A percentile compares a stretch with the other conserved stretches of the same genome.
These are phyloP conservation scores for Collariella sp. DNA, from an alignment of 495 filamentous ascomycete genomes.

Conservation along the genomic window DNA sequence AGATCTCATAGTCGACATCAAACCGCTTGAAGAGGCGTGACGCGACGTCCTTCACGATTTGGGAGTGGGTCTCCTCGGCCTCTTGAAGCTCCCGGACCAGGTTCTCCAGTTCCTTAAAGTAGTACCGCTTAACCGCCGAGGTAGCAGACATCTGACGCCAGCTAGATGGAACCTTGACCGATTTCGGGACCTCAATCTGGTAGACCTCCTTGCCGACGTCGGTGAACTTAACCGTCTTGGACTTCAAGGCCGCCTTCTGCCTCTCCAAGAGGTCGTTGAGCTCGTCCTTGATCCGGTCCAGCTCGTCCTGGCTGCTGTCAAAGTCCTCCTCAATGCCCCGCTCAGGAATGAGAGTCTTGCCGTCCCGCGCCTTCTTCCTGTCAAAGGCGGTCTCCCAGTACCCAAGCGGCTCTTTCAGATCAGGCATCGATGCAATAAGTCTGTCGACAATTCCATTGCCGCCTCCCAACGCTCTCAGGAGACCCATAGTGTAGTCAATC, in stretches of 20 bases:
- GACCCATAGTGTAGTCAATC: conserved; percentile 81
- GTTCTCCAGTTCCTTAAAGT: conserved; percentile 71
- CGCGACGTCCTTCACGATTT: conserved; percentile 83
- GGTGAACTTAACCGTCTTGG: conserved; percentile 65
- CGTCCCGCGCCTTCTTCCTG: conserved; percentile 65
- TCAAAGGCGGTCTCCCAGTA: conserved; percentile 95
- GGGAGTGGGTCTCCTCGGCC: conserved; percentile 86
- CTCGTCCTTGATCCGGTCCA: conserved; percentile 61
- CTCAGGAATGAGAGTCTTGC: conserved; percentile 67
- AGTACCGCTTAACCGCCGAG: conserved; percentile 84
- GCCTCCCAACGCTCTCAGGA: conserved; percentile 58
- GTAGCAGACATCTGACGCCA: conserved; percentile 98
- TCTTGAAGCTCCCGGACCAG: conserved; percentile 84
- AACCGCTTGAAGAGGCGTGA: conserved; percentile 79
- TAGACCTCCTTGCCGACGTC: conserved; percentile 97
- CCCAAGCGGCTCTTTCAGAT: conserved; percentile 60
- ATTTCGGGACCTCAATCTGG: conserved; percentile 83
- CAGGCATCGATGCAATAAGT: conserved; percentile 75
- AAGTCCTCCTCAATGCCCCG: conserved; percentile 90
- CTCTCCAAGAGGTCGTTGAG: conserved; percentile 64
- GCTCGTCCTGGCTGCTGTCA: conserved; percentile 70
- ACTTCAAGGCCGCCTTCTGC: conserved; percentile 56
- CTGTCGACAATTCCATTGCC: conserved; percentile 78
- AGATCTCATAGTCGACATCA: conserved; percentile 76
- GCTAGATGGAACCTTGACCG: conserved; percentile 73